phyloP scores from a whole-genome alignment of 2,329 filamentous ascomycete genomes.

The Tolypocladium sp. region DNA sequence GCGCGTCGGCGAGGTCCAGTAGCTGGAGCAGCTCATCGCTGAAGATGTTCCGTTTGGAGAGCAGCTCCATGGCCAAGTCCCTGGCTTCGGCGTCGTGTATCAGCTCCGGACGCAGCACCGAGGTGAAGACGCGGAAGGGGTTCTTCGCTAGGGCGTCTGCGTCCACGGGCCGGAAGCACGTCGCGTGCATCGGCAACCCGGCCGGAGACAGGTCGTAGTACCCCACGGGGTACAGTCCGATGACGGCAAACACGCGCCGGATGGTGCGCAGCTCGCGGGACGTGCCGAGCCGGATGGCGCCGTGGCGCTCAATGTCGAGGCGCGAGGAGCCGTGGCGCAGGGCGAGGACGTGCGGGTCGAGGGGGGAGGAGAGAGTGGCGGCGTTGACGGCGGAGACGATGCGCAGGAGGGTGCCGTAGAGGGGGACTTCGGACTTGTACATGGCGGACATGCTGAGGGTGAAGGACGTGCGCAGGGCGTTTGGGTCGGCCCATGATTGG shows the following conservation, averaged over 20 bases:
- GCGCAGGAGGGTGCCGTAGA: slow-evolving; percentile 10
- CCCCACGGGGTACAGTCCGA: not conserved
- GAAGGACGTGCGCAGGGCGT: slow-evolving; percentile 13
- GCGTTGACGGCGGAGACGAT: slow-evolving; percentile 8
- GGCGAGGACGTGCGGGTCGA: not conserved
- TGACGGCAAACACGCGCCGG: not conserved
- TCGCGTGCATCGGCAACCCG: not conserved
- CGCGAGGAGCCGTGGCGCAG: not conserved
- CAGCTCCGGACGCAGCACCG: not conserved
- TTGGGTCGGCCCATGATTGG: not conserved
- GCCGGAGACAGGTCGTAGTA: not conserved
- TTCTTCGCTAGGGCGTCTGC: not conserved
- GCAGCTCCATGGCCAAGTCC: not conserved
- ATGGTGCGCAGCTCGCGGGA: not conserved
- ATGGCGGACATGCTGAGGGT: slow-evolving; percentile 12
- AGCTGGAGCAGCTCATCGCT: not conserved
- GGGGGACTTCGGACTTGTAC: slow-evolving; percentile 13
- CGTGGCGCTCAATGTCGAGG: not conserved
- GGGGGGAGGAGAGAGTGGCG: not conserved
- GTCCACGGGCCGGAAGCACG: not conserved
- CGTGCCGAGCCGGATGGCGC: not conserved
- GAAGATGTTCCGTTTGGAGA: not conserved
- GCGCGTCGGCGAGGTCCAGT: not conserved
- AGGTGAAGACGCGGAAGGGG: not conserved
- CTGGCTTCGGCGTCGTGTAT: not conserved